These are phyloP conservation scores for Hypsizygus ulmarius DNA, from an alignment of 1,284 basidiomycete genomes.

Conservation along the genomic window DNA sequence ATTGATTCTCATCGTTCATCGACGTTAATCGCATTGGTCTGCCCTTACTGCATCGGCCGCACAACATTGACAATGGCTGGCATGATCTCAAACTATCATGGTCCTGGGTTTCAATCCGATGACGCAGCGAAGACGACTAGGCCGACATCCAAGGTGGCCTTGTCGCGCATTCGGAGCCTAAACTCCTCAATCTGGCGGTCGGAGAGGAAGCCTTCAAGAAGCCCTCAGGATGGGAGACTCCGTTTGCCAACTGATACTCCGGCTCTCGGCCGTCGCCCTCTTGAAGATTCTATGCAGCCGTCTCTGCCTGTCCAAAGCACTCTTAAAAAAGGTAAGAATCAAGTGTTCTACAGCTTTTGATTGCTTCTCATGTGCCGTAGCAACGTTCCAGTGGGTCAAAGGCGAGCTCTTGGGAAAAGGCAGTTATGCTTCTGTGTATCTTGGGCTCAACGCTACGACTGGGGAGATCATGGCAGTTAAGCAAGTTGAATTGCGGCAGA, in stretches of 20 bases:
- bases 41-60: neutral
- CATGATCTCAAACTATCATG: neutral
- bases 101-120: neutral
- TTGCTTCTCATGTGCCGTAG: conserved; percentile 17
- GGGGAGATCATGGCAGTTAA: conserved; percentile 84
- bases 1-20: conserved; percentile 1
- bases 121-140: neutral
- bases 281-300: neutral
- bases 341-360: neutral
- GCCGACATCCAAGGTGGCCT: conserved; percentile 8
- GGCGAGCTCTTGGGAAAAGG: conserved; percentile 77
- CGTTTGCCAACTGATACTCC: neutral
- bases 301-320: neutral
- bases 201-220: conserved; percentile 1
- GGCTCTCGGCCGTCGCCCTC: neutral
- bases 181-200: conserved; percentile 12
- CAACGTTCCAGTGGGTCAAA: conserved; percentile 66
- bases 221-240: neutral
- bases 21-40: conserved; percentile 5
- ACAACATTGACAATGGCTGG: neutral
- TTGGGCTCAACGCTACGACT: conserved; percentile 71
- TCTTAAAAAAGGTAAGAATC: conserved; percentile 16
- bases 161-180: conserved; percentile 8
- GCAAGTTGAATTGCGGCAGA: conserved; percentile 70
- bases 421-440: conserved; percentile 72